Conservation (phyloP, 176 grass and related monocot species). For the Rhynchospora tenuis region DNA sequence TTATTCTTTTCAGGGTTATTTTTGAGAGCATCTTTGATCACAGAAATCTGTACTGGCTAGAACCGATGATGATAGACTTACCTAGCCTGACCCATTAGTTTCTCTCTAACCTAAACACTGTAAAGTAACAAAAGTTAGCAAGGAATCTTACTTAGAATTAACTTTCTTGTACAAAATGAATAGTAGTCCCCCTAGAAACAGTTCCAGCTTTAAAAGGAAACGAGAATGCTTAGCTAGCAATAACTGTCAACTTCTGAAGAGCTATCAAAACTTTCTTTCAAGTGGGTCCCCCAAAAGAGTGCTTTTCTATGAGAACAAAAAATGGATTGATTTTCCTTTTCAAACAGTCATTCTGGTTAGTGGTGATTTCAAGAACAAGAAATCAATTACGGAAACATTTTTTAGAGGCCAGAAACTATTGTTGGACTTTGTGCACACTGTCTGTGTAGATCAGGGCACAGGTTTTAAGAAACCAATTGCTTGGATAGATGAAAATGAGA, state of each 20-base stretch:
- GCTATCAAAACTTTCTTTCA: slow-evolving; percentile 58
- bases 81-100: not conserved
- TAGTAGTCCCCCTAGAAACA: not conserved
- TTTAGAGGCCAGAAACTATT: slow-evolving; percentile 15
- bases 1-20: slow-evolving; percentile 2
- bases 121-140: slow-evolving; percentile 1
- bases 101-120: slow-evolving; percentile 18
- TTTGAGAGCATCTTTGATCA: not conserved
- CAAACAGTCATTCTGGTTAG: slow-evolving; percentile 40
- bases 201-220: slow-evolving; percentile 14
- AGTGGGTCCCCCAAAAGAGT: slow-evolving; percentile 62
- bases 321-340: slow-evolving; percentile 75
- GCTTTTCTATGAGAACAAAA: slow-evolving; percentile 53
- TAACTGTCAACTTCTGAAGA: slow-evolving; percentile 37
- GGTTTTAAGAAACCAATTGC: slow-evolving; percentile 52
- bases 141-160: not conserved
- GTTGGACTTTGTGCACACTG: slow-evolving; percentile 69
- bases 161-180: slow-evolving; percentile 21
- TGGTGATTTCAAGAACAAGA: slow-evolving; percentile 54
- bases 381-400: slow-evolving; percentile 44
- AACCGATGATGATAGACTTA: not conserved
- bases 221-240: slow-evolving; percentile 25
- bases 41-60: not conserved
- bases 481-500: slow-evolving; percentile 70
- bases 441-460: slow-evolving; percentile 46